These are phyloP conservation scores for Ettlia oleoabundans DNA, from an alignment of 139 green algal species.

Conservation along the genomic window DNA sequence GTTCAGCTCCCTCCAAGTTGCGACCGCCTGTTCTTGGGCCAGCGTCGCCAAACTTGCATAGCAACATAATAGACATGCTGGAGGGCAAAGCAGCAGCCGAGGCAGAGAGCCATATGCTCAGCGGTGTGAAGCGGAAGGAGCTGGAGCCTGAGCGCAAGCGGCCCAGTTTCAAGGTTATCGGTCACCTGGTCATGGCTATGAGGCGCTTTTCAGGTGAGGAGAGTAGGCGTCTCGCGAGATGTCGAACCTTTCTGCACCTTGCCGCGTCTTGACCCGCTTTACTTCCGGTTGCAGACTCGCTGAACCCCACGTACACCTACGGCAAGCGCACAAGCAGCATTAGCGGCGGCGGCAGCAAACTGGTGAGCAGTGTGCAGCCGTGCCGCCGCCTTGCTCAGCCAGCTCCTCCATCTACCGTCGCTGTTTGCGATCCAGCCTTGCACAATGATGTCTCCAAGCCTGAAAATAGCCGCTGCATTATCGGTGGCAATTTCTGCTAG, in stretches of 20 bases:
- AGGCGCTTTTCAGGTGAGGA: slow-evolving; percentile 60
- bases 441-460: too few relatives aligned
- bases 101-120: background rate
- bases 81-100: background rate
- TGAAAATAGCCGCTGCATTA: too few relatives aligned
- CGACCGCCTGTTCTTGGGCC: too few relatives aligned
- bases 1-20: too few relatives aligned
- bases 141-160: background rate
- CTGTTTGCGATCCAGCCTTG: too few relatives aligned
- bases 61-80: too few relatives aligned
- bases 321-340: slow-evolving; percentile 41
- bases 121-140: slow-evolving; percentile 12
- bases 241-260: too few relatives aligned
- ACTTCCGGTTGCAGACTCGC: slow-evolving; percentile 40
- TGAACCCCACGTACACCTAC: slow-evolving; percentile 68
- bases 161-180: slow-evolving; percentile 51
- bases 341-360: slow-evolving; percentile 22
- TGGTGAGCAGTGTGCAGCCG: too few relatives aligned
- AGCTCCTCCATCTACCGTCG: too few relatives aligned
- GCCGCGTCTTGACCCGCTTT: background rate
- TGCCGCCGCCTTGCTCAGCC: too few relatives aligned
- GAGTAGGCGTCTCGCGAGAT: too few relatives aligned
- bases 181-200: slow-evolving; percentile 62
- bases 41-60: too few relatives aligned
- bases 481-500: background rate